A percentile compares a stretch with the other conserved stretches of the same genome.
phyloP scores from a whole-genome alignment of 169 alveolate species.

The Cyclospora cayetanensis region DNA sequence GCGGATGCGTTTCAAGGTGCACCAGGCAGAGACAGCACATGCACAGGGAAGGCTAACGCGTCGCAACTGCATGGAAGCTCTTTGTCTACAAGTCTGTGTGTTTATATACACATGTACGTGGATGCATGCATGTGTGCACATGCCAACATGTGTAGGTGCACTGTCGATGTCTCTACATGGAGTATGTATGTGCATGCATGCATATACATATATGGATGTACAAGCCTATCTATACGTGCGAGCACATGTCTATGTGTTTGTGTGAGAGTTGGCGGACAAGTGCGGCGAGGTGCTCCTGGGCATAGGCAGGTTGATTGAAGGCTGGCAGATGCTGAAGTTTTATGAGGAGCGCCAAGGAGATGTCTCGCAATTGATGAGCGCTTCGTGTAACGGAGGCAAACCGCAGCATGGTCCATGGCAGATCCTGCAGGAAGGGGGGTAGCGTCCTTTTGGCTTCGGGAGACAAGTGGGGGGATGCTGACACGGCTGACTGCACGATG shows the following conservation, averaged over 20 bases:
- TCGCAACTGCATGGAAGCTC: too few species aligned
- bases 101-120: background rate
- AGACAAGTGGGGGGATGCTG: conserved; percentile 62
- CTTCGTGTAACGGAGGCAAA: conserved; percentile 78
- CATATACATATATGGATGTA: background rate
- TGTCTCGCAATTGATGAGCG: conserved; percentile 74
- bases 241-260: background rate
- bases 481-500: conserved; percentile 34
- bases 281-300: conserved; percentile 29
- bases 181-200: background rate
- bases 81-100: too few species aligned
- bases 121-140: background rate
- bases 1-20: too few species aligned
- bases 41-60: too few species aligned
- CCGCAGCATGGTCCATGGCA: conserved; percentile 80
- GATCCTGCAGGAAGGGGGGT: conserved; percentile 77
- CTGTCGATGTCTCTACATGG: background rate
- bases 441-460: conserved; percentile 66
- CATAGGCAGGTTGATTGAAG: conserved; percentile 20
- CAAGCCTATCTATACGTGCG: background rate
- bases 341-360: conserved; percentile 76
- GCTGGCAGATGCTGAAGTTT: conserved; percentile 71
- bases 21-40: too few species aligned
- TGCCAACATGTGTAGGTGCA: background rate
- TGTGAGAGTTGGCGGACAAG: background rate